Conservation (phyloP, 2,329 filamentous ascomycete genomes). For the Alternaria sp. region DNA sequence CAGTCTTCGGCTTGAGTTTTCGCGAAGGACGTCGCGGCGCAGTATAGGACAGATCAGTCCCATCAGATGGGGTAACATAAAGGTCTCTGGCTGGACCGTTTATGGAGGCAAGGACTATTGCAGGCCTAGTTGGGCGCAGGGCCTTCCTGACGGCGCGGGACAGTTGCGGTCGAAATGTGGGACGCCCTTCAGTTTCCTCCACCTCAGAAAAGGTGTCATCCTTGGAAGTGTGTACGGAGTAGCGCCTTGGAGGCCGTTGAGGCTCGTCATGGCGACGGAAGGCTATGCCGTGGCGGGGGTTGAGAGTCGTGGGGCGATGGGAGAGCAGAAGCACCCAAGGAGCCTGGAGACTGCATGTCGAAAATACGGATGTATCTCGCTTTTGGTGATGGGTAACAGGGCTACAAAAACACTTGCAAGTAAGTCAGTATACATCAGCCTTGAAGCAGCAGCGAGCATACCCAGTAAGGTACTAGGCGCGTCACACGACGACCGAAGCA, state of each 20-base stretch:
- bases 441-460: constrained; percentile 14
- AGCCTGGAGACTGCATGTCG: not conserved
- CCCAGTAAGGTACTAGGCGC: constrained; percentile 24
- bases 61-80: constrained; percentile 23
- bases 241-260: not conserved
- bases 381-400: not conserved
- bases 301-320: not conserved
- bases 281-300: not conserved
- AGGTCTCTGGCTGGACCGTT: constrained; percentile 23
- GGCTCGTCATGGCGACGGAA: constrained; percentile 11
- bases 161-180: constrained; percentile 17
- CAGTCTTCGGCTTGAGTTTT: not conserved
- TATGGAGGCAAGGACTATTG: constrained; percentile 31
- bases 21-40: constrained; percentile 1
- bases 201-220: not conserved
- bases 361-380: not conserved
- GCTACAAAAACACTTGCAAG: constrained; percentile 1
- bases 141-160: constrained; percentile 29
- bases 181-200: not conserved
- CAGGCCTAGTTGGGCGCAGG: constrained; percentile 30
- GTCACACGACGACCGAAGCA: constrained; percentile 28
- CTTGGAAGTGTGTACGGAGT: not conserved
- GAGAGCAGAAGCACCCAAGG: not conserved
- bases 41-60: constrained; percentile 26
- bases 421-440: constrained; percentile 3